Conservation (phyloP, 179 eudicot genomes). For the Dionaea muscipula region DNA sequence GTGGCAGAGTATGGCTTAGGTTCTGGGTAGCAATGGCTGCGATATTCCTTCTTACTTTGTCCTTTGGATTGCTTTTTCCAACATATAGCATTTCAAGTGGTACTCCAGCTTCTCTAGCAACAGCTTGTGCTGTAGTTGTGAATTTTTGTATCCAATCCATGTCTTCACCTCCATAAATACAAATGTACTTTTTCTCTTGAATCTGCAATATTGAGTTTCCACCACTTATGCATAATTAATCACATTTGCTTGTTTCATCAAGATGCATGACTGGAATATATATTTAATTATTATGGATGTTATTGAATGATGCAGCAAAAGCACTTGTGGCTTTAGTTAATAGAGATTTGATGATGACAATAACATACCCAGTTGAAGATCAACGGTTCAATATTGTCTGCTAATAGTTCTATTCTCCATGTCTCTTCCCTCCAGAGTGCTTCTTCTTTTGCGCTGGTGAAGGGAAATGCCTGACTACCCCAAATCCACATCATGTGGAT, state of each 20-base stretch:
- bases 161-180: slow-evolving; percentile 49
- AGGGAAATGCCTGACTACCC: slow-evolving; percentile 60
- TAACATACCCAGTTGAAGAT: slow-evolving; percentile 42
- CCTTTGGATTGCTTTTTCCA: slow-evolving; percentile 51
- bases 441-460: slow-evolving; percentile 41
- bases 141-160: slow-evolving; percentile 33
- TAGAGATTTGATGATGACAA: background rate
- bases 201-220: slow-evolving; percentile 20
- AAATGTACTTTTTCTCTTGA: slow-evolving; percentile 29
- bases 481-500: slow-evolving; percentile 71
- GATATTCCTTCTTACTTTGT: slow-evolving; percentile 33
- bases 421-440: slow-evolving; percentile 53
- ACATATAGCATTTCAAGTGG: slow-evolving; percentile 55
- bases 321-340: background rate
- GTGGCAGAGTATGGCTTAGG: slow-evolving; percentile 35
- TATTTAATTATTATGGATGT: background rate
- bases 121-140: slow-evolving; percentile 17
- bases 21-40: slow-evolving; percentile 17
- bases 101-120: slow-evolving; percentile 24
- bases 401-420: slow-evolving; percentile 50
- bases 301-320: background rate
- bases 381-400: slow-evolving; percentile 43
- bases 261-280: too few species aligned
- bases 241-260: too few species aligned
- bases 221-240: too few species aligned